Percentiles rank a stretch among this genome's conserved stretches.
Conservation (phyloP, 2,329 filamentous ascomycete genomes). For the Neopestalotiopsis sp. region DNA sequence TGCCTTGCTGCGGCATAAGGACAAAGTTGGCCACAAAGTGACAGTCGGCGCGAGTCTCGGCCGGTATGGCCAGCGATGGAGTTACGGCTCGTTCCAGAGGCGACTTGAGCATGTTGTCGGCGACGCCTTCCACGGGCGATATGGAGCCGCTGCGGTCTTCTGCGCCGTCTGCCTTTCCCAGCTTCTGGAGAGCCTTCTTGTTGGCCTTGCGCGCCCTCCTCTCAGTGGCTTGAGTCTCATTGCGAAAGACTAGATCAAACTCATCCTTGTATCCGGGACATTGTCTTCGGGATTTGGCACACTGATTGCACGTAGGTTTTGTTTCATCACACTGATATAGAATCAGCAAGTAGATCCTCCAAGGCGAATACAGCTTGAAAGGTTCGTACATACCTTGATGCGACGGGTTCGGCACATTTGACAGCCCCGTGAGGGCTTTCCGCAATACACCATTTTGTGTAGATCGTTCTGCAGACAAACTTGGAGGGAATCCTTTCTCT, state of each 20-base stretch:
- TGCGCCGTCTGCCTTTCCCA: constrained; percentile 31
- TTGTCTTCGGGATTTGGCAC: constrained; percentile 65
- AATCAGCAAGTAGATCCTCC: neutral
- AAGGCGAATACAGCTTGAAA: neutral
- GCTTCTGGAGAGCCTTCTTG: constrained; percentile 51
- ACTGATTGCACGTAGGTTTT: constrained; percentile 70
- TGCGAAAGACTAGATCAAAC: constrained; percentile 75
- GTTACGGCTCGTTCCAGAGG: constrained; percentile 33
- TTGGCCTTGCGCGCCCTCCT: constrained; percentile 63
- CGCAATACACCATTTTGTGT: constrained; percentile 66
- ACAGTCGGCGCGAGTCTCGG: constrained; percentile 62
- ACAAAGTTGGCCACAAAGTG: constrained; percentile 68
- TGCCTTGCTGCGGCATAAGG: constrained; percentile 56
- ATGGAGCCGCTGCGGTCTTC: constrained; percentile 25
- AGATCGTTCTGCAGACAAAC: neutral
- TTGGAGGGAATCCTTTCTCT: neutral
- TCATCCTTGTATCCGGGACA: constrained; percentile 75
- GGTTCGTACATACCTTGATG: constrained; percentile 66
- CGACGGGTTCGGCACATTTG: constrained; percentile 76
- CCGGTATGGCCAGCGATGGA: constrained; percentile 47
- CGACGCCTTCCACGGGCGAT: constrained; percentile 31
- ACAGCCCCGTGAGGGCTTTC: constrained; percentile 71
- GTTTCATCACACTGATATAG: constrained; percentile 67
- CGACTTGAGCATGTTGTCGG: constrained; percentile 26
- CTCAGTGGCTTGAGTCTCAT: constrained; percentile 73